Base-by-base conservation (phyloP, 1,284 basidiomycete species). In the Austroboletus niveus region DNA sequence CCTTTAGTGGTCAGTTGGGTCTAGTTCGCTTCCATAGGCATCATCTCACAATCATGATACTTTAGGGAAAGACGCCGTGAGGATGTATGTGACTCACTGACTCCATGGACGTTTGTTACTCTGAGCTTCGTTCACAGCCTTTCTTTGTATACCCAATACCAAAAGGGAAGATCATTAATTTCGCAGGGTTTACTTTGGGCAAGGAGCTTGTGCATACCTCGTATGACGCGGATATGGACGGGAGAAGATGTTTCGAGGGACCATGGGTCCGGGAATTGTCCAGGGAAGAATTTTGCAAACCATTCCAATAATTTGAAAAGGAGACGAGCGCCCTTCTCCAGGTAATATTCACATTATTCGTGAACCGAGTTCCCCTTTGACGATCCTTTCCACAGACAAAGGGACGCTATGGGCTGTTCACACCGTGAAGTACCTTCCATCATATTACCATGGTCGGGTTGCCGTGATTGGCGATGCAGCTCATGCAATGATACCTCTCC, bases 381-480 rank as follows among this genome's bases (percentile, higher is more conserved):
- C 12, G 27, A 29, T 29, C 27, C 27, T 29, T 29, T 29, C 27
- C 27, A 59, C 76, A 4, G 65, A 72, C 29, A 66, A 62, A 32
- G 68, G 75, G 8, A 75, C 67, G 12, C 61, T 72, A 48, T 82
- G 81, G 81, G 80, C 75, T 0, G 72, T 81, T 5, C 77, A 81
- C 56, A 72, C 66, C 4, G 65, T 76, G 1, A 64, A 67, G 35
- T 69, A 72, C 3, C 63, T 82, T 22, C 69, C 67, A 0, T 61
- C 73, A 12, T 75, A 69, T 49, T 69, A 69, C 5, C 63, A 66
- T 8, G 71, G 69, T 30, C 64, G 72, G 4, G 76, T 79, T 8
- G 77, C 68, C 0, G 65, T 82, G 10, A 42, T 82, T 4, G 80
- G 80, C 2, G 81, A 82, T 60, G 78, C 80, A 72, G 81, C 81